Percentiles rank a stretch among this genome's conserved stretches.
These are phyloP conservation scores for Reutealis trisperma DNA, from an alignment of 345 rosid species.

Conservation along the genomic window DNA sequence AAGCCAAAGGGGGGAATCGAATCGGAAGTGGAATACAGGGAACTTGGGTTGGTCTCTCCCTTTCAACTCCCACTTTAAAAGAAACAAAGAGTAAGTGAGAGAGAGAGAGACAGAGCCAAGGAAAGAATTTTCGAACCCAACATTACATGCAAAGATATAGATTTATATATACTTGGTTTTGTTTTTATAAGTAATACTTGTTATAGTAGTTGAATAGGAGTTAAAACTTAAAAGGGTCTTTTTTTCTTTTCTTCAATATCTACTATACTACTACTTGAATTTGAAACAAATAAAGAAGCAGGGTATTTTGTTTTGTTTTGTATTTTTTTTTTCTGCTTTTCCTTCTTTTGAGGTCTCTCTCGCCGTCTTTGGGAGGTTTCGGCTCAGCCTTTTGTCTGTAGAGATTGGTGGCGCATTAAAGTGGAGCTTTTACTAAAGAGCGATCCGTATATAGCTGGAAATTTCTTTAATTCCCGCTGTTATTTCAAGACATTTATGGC, in stretches of 20 bases:
- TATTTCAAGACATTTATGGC: slow-evolving; percentile 31
- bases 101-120: neutral
- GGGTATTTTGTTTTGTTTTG: too few species aligned
- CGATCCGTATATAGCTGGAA: neutral
- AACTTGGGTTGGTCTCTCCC: slow-evolving; percentile 34
- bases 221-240: slow-evolving; percentile 5
- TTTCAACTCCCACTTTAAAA: slow-evolving; percentile 16
- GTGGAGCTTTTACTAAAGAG: slow-evolving; percentile 6
- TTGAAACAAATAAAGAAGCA: neutral
- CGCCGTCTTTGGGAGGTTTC: slow-evolving; percentile 27
- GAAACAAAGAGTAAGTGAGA: neutral
- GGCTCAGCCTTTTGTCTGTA: slow-evolving; percentile 22
- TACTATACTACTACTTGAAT: too few species aligned
- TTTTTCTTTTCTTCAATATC: neutral
- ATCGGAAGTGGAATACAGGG: slow-evolving; percentile 39
- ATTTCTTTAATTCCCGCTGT: neutral
- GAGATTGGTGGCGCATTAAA: slow-evolving; percentile 31
- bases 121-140: slow-evolving; percentile 17
- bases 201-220: neutral
- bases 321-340: neutral
- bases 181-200: neutral
- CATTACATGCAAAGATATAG: neutral
- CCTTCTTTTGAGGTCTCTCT: slow-evolving; percentile 32
- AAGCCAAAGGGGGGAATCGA: slow-evolving; percentile 28
- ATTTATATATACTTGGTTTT: neutral